A percentile compares a stretch with the other conserved stretches of the same genome.
Evolutionary conservation across 2,329 filamentous ascomycete species (phyloP).

Genomic region (Fusarium palustre): DNA sequence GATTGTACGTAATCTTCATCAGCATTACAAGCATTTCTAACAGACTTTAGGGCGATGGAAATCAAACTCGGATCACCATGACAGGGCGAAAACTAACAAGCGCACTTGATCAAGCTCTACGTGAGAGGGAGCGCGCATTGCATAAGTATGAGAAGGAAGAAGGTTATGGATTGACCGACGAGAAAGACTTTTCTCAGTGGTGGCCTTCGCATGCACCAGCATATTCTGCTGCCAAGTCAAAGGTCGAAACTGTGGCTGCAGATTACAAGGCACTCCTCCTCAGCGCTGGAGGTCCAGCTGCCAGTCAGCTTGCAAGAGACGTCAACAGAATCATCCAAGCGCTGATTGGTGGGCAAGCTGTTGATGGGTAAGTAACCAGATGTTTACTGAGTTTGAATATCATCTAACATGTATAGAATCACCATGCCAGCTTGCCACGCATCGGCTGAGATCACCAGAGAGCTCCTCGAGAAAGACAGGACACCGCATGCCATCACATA

Average conservation of each 20-base stretch:
- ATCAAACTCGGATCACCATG: conserved; percentile 10
- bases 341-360: conserved; percentile 20
- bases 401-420: conserved; percentile 19
- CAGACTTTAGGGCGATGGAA: conserved; percentile 2
- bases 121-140: conserved; percentile 27
- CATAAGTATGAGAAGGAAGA: conserved; percentile 30
- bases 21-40: not conserved
- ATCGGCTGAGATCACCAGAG: conserved; percentile 28
- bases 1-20: conserved; percentile 3
- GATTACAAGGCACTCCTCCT: conserved; percentile 21
- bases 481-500: conserved; percentile 37
- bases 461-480: conserved; percentile 22
- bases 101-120: conserved; percentile 21
- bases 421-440: conserved; percentile 38
- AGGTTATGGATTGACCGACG: conserved; percentile 14
- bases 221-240: conserved; percentile 24
- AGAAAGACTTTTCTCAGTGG: conserved; percentile 34
- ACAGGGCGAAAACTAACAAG: conserved; percentile 7
- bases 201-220: conserved; percentile 29
- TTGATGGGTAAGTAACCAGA: conserved; percentile 6
- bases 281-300: conserved; percentile 19
- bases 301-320: conserved; percentile 12
- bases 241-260: conserved; percentile 19
- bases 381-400: fast-evolving
- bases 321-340: conserved; percentile 23